Conservation (phyloP, 1,284 basidiomycete species). For the Amylostereum areolatum region DNA sequence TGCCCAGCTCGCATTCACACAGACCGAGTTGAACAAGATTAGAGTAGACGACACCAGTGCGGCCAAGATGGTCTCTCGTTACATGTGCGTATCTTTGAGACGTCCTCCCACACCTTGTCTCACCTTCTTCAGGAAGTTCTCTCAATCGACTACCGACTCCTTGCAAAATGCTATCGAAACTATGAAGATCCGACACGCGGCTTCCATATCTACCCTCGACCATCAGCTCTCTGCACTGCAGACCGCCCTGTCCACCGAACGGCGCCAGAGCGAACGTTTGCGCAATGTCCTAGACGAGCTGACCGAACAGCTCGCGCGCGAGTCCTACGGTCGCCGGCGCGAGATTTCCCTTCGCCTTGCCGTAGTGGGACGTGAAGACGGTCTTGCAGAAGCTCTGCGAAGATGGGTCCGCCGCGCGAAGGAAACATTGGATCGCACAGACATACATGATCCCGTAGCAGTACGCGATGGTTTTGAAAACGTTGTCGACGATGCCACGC, state of each 20-base stretch:
- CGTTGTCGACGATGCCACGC: conserved; percentile 43
- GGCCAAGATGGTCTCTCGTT: conserved; percentile 80
- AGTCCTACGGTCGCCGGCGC: conserved; percentile 68
- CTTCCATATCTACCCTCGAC: conserved; percentile 55
- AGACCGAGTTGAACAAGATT: conserved; percentile 54
- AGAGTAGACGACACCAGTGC: conserved; percentile 72
- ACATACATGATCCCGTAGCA: conserved; percentile 13
- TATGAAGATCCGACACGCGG: conserved; percentile 54
- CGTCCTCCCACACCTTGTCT: not conserved
- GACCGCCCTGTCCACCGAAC: conserved; percentile 36
- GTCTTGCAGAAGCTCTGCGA: conserved; percentile 46
- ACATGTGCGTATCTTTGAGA: conserved; percentile 51
- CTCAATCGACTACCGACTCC: conserved; percentile 69
- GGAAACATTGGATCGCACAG: conserved; percentile 30
- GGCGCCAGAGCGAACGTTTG: conserved; percentile 42
- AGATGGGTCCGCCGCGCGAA: conserved; percentile 48
- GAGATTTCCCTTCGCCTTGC: conserved; percentile 69
- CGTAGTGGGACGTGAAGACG: conserved; percentile 65
- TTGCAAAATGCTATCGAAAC: conserved; percentile 63
- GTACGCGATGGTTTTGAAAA: conserved; percentile 27
- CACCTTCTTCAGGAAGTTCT: conserved; percentile 64
- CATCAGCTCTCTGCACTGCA: conserved; percentile 38
- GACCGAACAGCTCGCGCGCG: conserved; percentile 66
- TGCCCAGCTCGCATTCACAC: conserved; percentile 37
- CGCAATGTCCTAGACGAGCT: conserved; percentile 66